Percentiles rank a stretch among this genome's conserved stretches.
phyloP scores from a whole-genome alignment of 2,329 filamentous ascomycete genomes.

The Paecilomyces sp. region DNA sequence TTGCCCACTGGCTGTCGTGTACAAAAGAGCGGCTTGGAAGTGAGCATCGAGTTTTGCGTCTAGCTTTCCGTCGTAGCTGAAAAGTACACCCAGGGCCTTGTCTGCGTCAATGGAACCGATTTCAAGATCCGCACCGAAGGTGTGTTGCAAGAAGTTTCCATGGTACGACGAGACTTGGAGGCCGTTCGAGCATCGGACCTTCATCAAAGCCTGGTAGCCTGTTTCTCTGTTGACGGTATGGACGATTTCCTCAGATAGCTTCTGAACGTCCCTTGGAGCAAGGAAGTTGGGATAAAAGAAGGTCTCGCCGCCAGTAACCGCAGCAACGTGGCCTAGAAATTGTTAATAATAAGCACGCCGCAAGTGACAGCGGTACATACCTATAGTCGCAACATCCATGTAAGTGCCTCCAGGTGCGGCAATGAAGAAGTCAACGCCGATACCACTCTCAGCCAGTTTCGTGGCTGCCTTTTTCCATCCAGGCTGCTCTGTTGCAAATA shows the following conservation, averaged over 20 bases:
- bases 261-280: slow-evolving; percentile 73
- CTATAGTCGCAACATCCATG: slow-evolving; percentile 86
- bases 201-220: slow-evolving; percentile 94
- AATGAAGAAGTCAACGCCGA: slow-evolving; percentile 91
- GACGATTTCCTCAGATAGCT: slow-evolving; percentile 75
- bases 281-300: slow-evolving; percentile 98
- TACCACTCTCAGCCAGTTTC: slow-evolving; percentile 78
- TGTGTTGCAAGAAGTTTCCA: slow-evolving; percentile 93
- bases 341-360: slow-evolving; percentile 11
- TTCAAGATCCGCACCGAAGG: slow-evolving; percentile 88
- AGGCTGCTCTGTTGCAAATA: slow-evolving; percentile 84
- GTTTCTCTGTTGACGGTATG: slow-evolving; percentile 85
- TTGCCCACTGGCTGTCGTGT: slow-evolving; percentile 85
- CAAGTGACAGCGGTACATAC: slow-evolving; percentile 39
- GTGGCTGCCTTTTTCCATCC: slow-evolving; percentile 79
- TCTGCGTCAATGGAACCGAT: slow-evolving; percentile 89
- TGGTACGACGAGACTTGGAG: slow-evolving; percentile 91
- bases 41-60: slow-evolving; percentile 94
- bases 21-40: slow-evolving; percentile 91
- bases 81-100: slow-evolving; percentile 85
- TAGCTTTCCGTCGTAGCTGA: slow-evolving; percentile 95
- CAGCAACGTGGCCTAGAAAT: slow-evolving; percentile 64
- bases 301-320: slow-evolving; percentile 86
- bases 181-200: slow-evolving; percentile 95
- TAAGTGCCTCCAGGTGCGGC: slow-evolving; percentile 86